Percentiles rank a stretch among this genome's conserved stretches.
phyloP scores from a whole-genome alignment of 192 early-diverging fungal species.

The Podila epicladia region DNA sequence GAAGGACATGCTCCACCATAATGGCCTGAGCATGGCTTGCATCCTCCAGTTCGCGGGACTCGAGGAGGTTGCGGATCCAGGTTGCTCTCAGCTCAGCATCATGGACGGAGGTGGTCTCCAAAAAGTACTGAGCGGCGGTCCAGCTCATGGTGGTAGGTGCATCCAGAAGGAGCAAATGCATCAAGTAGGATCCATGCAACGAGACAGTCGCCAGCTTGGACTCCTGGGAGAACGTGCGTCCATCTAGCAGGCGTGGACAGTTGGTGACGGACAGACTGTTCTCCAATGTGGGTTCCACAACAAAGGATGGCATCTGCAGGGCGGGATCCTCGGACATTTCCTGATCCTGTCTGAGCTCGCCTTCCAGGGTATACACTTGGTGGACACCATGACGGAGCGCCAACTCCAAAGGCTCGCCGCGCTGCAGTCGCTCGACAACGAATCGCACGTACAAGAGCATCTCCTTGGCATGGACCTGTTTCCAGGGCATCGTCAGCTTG shows the following conservation, averaged over 20 bases:
- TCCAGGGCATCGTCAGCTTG: constrained; percentile 27
- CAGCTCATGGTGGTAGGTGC: constrained; percentile 26
- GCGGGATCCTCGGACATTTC: constrained; percentile 16
- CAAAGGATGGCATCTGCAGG: constrained; percentile 23
- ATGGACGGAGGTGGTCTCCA: constrained; percentile 59
- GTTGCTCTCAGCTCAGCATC: constrained; percentile 52
- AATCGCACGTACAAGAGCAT: constrained; percentile 57
- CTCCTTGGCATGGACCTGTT: constrained; percentile 55
- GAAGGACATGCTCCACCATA: constrained; percentile 33
- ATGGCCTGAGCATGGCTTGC: constrained; percentile 30
- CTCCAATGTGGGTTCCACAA: constrained; percentile 11
- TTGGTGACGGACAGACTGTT: constrained; percentile 48
- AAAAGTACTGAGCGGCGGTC: constrained; percentile 54
- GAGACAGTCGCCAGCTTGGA: constrained; percentile 62
- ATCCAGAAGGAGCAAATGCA: constrained; percentile 51
- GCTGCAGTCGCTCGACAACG: constrained; percentile 60
- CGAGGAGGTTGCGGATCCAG: constrained; percentile 54
- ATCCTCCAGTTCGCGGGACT: constrained; percentile 31
- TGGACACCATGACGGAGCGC: constrained; percentile 56
- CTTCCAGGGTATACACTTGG: constrained; percentile 55
- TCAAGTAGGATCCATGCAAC: constrained; percentile 64
- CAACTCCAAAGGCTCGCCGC: constrained; percentile 53
- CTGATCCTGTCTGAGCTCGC: constrained; percentile 15
- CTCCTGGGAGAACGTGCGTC: constrained; percentile 64
- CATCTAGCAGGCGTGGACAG: constrained; percentile 59